Evolutionary conservation across 2,329 filamentous ascomycete species (phyloP).

Genomic region (Camptophora hylomeconis): DNA sequence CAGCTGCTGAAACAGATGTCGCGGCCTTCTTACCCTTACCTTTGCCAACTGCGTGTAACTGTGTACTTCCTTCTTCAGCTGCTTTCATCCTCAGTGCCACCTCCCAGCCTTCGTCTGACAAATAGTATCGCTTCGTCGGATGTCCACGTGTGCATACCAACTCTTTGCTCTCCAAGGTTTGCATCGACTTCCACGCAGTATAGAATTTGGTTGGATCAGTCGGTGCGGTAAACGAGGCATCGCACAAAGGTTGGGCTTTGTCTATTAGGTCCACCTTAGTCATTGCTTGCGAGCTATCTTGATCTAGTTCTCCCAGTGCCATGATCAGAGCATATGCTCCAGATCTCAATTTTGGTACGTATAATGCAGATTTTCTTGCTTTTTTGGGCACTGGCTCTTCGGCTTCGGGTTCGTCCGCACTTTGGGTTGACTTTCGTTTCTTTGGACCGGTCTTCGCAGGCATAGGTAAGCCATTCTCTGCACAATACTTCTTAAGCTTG

Average conservation of each 20-base stretch:
- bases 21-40: background rate
- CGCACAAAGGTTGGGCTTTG: conserved; percentile 56
- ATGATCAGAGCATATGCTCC: conserved; percentile 62
- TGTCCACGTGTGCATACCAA: conserved; percentile 59
- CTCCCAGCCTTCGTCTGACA: conserved; percentile 70
- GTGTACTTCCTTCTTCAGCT: background rate
- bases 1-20: background rate
- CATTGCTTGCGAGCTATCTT: conserved; percentile 43
- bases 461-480: conserved; percentile 54
- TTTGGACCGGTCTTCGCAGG: conserved; percentile 34
- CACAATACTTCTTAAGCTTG: conserved; percentile 42
- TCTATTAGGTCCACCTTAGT: conserved; percentile 57
- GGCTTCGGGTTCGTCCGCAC: conserved; percentile 21
- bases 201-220: conserved; percentile 56
- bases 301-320: conserved; percentile 48
- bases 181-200: conserved; percentile 76
- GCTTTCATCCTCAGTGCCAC: conserved; percentile 41
- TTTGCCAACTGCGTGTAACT: background rate
- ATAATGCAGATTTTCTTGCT: conserved; percentile 43
- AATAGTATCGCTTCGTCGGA: conserved; percentile 52
- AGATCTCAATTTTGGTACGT: conserved; percentile 60
- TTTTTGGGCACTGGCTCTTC: conserved; percentile 41
- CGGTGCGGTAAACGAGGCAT: conserved; percentile 58
- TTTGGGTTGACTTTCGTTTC: conserved; percentile 23
- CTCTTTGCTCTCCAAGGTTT: conserved; percentile 59